Base-by-base conservation (phyloP, 75 land plant species). In the Selaginella tamariscina region DNA sequence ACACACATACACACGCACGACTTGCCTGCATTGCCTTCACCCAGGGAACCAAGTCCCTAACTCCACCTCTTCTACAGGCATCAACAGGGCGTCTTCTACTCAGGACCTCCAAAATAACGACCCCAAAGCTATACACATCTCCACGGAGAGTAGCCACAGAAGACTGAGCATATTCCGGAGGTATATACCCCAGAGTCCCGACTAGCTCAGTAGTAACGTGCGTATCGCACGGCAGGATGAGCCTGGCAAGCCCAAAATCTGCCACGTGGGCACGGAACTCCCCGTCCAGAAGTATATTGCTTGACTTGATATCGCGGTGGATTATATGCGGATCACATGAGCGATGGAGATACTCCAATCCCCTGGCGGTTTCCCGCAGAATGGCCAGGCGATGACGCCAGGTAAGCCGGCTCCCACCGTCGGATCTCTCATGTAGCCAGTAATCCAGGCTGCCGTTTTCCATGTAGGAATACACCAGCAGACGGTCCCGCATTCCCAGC, bases 101-200 rank as follows among this genome's bases (percentile, higher is more conserved):
- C 13, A 84, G 82, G 28, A 91, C 69, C 77, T 91, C 91, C 83
- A 88, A 76, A 59, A 75, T 68, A 44, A 91, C 65, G 24, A 91
- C 89, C 11, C 97, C 97, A 68, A 74, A 91, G 66, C 97, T 91
- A 75, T 88, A 91, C 67, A 91, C 97, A 56, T 91, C 97, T 15
- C 89, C 93, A 32, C 78, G 78, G 27, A 84, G 79, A 2, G 93
- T 88, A 2, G 88, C 88, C 66, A 78, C 63, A 78, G 86, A 82
- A 5, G 88, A 77, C 32, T 85, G 85, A 21, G 83, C 72, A 68
- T 91, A 91, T 32, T 91, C 96, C 20, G 96, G 96, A 1, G 91
- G 86, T 31, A 91, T 88, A 72, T 91, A 91, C 0, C 96, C 96
- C 21, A 83, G 64, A 18, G 96, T 87, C 26, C 96, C 96, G 1